A percentile compares a stretch with the other conserved stretches of the same genome.
These are phyloP conservation scores for Aspergillus arachidicola DNA, from an alignment of 2,329 filamentous ascomycete species.

Conservation along the genomic window DNA sequence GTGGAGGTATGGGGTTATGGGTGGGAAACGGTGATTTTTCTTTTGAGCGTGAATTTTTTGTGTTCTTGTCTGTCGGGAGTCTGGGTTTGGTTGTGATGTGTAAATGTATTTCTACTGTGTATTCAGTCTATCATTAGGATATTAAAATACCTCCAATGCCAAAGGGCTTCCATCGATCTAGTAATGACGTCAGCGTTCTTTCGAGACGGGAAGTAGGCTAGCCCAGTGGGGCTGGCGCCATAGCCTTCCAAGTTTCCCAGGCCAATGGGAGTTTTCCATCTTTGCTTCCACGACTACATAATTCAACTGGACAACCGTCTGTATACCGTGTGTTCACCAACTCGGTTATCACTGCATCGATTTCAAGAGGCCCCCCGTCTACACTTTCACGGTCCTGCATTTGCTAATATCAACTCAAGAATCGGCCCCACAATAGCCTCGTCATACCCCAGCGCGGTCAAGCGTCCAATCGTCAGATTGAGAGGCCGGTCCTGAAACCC, in stretches of 20 bases:
- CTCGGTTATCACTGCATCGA: not conserved
- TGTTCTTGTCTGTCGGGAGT: not conserved
- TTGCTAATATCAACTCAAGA: constrained; percentile 29
- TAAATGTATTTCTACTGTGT: not conserved
- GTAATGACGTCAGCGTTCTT: no score
- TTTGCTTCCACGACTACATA: not conserved
- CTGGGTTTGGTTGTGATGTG: not conserved
- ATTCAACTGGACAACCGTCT: no score
- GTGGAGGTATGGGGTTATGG: constrained; percentile 1
- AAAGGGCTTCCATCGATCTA: no score
- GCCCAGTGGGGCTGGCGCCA: not conserved
- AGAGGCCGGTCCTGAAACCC: constrained; percentile 14
- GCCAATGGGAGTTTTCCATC: not conserved
- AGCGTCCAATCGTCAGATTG: constrained; percentile 22
- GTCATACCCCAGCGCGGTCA: constrained; percentile 28
- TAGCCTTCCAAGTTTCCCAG: not conserved
- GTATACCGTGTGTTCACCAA: no score
- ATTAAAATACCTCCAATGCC: no score
- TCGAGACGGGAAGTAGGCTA: not conserved
- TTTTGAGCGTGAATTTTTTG: no score
- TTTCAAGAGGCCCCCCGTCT: no score
- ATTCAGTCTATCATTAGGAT: no score
- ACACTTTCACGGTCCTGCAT: constrained; percentile 12
- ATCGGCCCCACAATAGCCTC: constrained; percentile 30
- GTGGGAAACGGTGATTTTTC: not conserved